phyloP scores from a whole-genome alignment of 1,139 yeast genomes.

The Spencermartinsiella ligniputridi region DNA sequence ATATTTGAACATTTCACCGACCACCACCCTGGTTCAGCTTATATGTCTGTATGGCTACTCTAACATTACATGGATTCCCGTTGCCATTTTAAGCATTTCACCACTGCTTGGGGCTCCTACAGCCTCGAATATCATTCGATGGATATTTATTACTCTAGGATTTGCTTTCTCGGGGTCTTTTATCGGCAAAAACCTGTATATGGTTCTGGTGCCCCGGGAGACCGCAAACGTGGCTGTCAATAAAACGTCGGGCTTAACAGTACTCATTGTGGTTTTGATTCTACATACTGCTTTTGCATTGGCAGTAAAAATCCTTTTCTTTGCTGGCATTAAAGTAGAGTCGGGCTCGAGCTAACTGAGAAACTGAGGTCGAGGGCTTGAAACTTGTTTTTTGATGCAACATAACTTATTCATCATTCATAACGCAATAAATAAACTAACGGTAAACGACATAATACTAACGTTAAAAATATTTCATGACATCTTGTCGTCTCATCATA shows the following conservation, averaged over 20 bases:
- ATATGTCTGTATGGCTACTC: conserved; percentile 75
- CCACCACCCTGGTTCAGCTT: conserved; percentile 38
- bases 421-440: background rate
- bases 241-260: conserved; percentile 29
- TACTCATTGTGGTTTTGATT: conserved; percentile 31
- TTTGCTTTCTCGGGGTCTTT: conserved; percentile 35
- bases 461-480: no score
- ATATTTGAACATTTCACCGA: conserved; percentile 35
- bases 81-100: conserved; percentile 52
- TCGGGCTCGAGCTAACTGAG: no score
- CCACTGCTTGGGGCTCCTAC: conserved; percentile 36
- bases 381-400: no score
- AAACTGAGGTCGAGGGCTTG: no score
- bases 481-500: no score
- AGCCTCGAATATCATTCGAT: conserved; percentile 33
- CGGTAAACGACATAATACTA: no score
- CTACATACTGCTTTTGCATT: conserved; percentile 37
- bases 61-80: conserved; percentile 74
- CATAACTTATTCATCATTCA: background rate
- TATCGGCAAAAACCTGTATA: conserved; percentile 34
- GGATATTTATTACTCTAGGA: conserved; percentile 37
- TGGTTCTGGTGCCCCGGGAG: conserved; percentile 27
- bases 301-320: conserved; percentile 36
- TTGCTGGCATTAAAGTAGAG: conserved; percentile 24
- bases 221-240: conserved; percentile 26